Evolutionary conservation across 2,329 filamentous ascomycete genomes (phyloP), one percentile per base, ranked within the genome.

Genomic region (Cephalotrichum gorgonifer): DNA sequence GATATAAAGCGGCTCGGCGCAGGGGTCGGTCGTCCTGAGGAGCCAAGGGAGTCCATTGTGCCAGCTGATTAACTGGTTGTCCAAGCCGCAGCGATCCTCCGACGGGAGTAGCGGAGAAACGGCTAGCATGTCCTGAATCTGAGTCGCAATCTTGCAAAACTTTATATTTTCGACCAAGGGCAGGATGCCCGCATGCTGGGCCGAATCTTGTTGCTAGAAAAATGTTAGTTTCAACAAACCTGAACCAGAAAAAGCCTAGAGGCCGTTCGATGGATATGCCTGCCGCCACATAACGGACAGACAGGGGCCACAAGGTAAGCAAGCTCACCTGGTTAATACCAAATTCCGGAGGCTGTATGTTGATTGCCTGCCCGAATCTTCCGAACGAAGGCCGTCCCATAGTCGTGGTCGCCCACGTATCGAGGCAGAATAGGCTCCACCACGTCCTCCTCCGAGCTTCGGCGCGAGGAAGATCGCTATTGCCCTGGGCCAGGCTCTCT

Each of bases 61-160:
- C 86, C 86, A 90, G 56, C 75, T 77, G 31, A 85, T 70, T 1
- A 90, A 73, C 57, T 87, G 81, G 2, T 69, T 69, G 57, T 90
- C 86, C 20, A 88, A 73, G 49, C 72, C 73, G 50, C 75, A 73
- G 20, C 85, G 79, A 58, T 89, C 84, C 27, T 81, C 75, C 27
- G 75, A 70, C n/a, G 76, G 74, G 2, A 88, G 73, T 2, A 87
- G 69, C 1, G 85, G 83, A 2, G 79, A 77, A 48, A 83, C 79
- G 15, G 85, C 83, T 3, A 91, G 73, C 47, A 81, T 76, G 57
- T 91, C 85, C 60, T 91, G 86, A 50, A 90, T 85, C 52, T 80
- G 78, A 0, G 85, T 88, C 20, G 85, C 82, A 52, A 91, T 85
- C 62, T 85, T 85, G 67, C 85, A 88, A 64, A 90, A 90, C 46